phyloP scores from a whole-genome alignment of 2,329 filamentous ascomycete species.

The Colletotrichum paranaense region DNA sequence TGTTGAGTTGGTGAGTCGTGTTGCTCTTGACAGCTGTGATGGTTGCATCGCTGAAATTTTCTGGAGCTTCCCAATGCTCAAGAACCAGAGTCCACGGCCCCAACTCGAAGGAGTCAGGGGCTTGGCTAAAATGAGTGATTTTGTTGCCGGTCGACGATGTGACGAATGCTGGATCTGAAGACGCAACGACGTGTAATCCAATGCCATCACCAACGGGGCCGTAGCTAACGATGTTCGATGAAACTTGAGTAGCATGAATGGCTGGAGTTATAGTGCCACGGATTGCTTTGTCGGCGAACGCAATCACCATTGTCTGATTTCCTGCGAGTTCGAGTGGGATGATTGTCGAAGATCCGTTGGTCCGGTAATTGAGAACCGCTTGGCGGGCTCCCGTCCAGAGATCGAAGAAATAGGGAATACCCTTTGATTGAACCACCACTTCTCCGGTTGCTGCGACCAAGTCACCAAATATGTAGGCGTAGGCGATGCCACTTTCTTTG shows the following conservation, averaged over 20 bases:
- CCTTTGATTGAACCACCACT: neutral
- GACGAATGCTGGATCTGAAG: neutral
- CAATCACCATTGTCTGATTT: constrained; percentile 25
- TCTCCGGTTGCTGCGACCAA: neutral
- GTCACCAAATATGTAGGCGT: constrained; percentile 21
- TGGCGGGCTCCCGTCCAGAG: constrained; percentile 17
- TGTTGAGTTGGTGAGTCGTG: constrained; percentile 9
- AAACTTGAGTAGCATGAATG: neutral
- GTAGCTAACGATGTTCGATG: neutral
- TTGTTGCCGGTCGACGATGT: no score
- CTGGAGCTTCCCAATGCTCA: constrained; percentile 30
- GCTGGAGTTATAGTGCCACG: neutral
- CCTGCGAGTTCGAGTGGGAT: constrained; percentile 17
- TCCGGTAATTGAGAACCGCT: constrained; percentile 7
- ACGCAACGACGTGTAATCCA: neutral
- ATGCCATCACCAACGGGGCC: no score
- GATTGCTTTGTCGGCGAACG: neutral
- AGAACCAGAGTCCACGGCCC: constrained; percentile 1
- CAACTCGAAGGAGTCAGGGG: neutral
- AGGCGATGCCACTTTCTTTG: neutral
- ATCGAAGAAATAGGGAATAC: constrained; percentile 12
- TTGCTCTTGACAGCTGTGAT: constrained; percentile 15
- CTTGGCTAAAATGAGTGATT: neutral
- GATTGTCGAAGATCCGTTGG: neutral
- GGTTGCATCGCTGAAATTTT: constrained; percentile 7